Evolutionary conservation across 352 stramenopile species (phyloP).

Genomic region (Phytophthora citricola): DNA sequence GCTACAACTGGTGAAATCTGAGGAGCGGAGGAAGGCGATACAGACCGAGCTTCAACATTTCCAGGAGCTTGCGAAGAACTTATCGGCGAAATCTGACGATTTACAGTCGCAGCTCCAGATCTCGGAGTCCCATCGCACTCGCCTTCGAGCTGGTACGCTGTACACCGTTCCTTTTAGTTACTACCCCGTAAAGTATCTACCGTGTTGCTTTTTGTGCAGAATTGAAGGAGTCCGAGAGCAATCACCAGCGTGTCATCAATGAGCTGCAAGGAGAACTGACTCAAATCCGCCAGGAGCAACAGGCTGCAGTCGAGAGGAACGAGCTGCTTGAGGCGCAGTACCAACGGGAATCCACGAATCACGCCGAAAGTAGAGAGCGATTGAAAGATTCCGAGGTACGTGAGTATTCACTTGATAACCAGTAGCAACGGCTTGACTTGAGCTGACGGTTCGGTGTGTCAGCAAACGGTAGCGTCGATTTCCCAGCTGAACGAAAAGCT

Average conservation of each 20-base stretch:
- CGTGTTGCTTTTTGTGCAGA: slow-evolving; percentile 33
- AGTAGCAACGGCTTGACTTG: neutral
- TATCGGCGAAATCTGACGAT: slow-evolving; percentile 60
- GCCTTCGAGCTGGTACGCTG: slow-evolving; percentile 41
- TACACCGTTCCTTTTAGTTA: neutral
- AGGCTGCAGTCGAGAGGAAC: slow-evolving; percentile 39
- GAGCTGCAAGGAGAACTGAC: slow-evolving; percentile 47
- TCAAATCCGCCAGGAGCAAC: slow-evolving; percentile 34
- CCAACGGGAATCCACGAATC: slow-evolving; percentile 50
- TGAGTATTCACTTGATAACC: neutral
- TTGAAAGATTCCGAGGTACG: slow-evolving; percentile 65
- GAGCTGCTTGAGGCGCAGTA: slow-evolving; percentile 47
- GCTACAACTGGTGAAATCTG: slow-evolving; percentile 55
- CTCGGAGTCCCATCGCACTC: slow-evolving; percentile 47
- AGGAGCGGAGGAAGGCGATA: slow-evolving; percentile 52
- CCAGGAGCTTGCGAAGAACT: slow-evolving; percentile 56
- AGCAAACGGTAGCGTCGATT: slow-evolving; percentile 73
- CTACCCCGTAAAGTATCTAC: neutral
- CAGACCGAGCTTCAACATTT: slow-evolving; percentile 61
- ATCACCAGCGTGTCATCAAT: slow-evolving; percentile 40
- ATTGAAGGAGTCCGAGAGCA: slow-evolving; percentile 37
- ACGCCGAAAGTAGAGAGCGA: slow-evolving; percentile 52
- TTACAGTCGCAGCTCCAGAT: slow-evolving; percentile 57
- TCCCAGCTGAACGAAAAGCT: slow-evolving; percentile 81
- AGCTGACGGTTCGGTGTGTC: slow-evolving; percentile 7